These are phyloP conservation scores for Phytophthora cajani DNA, from an alignment of 352 stramenopile species.

Conservation along the genomic window DNA sequence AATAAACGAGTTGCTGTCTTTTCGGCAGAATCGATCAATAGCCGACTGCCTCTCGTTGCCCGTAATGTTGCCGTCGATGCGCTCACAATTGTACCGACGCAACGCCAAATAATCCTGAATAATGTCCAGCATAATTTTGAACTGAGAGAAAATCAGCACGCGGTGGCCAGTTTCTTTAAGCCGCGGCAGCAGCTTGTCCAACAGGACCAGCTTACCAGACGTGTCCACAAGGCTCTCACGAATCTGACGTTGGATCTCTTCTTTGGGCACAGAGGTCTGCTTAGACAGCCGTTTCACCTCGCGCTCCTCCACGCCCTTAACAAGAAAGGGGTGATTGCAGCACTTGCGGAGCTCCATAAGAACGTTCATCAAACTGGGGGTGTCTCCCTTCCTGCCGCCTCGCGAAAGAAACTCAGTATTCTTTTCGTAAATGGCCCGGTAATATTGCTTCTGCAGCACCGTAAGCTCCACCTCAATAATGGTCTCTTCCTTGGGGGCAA, in stretches of 20 bases:
- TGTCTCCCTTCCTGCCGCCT: conserved; percentile 72
- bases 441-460: conserved; percentile 92
- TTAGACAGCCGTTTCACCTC: conserved; percentile 69
- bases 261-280: conserved; percentile 53
- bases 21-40: conserved; percentile 91
- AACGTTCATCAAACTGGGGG: conserved; percentile 91
- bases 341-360: conserved; percentile 96
- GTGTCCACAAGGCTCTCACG: conserved; percentile 92
- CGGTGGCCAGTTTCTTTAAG: conserved; percentile 96
- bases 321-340: conserved; percentile 95
- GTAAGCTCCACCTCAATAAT: conserved; percentile 93
- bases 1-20: conserved; percentile 87
- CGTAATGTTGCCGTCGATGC: conserved; percentile 99
- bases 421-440: conserved; percentile 92
- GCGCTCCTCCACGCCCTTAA: conserved; percentile 89
- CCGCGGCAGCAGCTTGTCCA: conserved; percentile 98
- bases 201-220: conserved; percentile 98
- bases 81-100: conserved; percentile 94
- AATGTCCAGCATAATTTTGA: conserved; percentile 99
- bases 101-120: conserved; percentile 97
- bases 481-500: conserved; percentile 90
- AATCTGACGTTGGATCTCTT: conserved; percentile 69
- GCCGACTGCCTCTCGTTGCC: conserved; percentile 95
- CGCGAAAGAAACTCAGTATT: conserved; percentile 92
- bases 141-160: conserved; percentile 99